Conservation (phyloP, 2,329 filamentous ascomycete genomes). For the Xylaria sp. region DNA sequence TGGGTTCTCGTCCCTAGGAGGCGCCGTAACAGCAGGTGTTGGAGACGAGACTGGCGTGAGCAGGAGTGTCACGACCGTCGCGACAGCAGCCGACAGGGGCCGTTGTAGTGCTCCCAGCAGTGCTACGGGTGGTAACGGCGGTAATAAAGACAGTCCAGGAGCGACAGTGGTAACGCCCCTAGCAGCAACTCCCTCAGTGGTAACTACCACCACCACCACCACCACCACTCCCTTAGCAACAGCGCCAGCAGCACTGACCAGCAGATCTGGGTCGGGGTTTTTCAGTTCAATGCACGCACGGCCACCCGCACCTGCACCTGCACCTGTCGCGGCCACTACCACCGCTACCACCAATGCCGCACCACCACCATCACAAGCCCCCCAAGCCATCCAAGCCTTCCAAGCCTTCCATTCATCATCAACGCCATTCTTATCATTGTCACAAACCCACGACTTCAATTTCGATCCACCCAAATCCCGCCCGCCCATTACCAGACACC, state of each 20-base stretch:
- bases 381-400: slow-evolving; percentile 9
- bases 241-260: background rate
- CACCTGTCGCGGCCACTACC: background rate
- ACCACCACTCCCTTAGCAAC: background rate
- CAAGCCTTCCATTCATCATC: slow-evolving; percentile 15
- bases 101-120: slow-evolving; percentile 14
- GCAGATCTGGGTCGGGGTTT: slow-evolving; percentile 9
- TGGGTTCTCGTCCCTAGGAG: slow-evolving; percentile 12
- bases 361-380: slow-evolving; percentile 11
- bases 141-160: slow-evolving; percentile 12
- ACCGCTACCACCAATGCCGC: too few species aligned
- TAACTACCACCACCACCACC: background rate
- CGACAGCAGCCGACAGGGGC: background rate
- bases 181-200: background rate
- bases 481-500: slow-evolving; percentile 14
- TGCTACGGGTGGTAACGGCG: background rate
- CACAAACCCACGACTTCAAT: slow-evolving; percentile 12
- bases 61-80: background rate
- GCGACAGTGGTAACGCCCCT: background rate
- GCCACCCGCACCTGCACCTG: slow-evolving; percentile 1
- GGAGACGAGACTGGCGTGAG: slow-evolving; percentile 16
- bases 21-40: background rate
- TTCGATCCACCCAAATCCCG: background rate
- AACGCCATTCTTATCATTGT: background rate
- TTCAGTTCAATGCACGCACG: slow-evolving; percentile 9